A percentile compares a stretch with the other conserved stretches of the same genome.
Conservation (phyloP, 2,329 filamentous ascomycete genomes). For the Waltergamsia citrina region DNA sequence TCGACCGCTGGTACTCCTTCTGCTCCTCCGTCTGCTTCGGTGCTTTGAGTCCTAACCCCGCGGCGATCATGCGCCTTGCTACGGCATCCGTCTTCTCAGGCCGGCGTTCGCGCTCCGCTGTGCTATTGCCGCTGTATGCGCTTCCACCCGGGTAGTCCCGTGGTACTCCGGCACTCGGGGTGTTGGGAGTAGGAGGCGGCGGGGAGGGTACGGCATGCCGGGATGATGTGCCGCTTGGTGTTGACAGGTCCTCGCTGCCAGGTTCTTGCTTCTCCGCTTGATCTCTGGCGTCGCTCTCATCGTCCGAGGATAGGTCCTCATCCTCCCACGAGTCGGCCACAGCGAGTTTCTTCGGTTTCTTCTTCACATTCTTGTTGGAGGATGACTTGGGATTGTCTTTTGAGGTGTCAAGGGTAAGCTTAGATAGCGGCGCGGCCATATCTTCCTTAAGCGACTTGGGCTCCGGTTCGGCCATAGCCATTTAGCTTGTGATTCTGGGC, state of each 20-base stretch:
- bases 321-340: constrained; percentile 43
- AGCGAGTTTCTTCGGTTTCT: constrained; percentile 14
- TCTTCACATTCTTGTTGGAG: constrained; percentile 3
- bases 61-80: constrained; percentile 81
- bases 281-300: too few relatives aligned
- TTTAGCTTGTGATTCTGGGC: too few relatives aligned
- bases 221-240: constrained; percentile 8
- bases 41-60: constrained; percentile 71
- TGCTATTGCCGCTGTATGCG: constrained; percentile 5
- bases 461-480: too few relatives aligned
- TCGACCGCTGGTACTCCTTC: constrained; percentile 71
- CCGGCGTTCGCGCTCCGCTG: constrained; percentile 22
- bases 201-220: constrained; percentile 1
- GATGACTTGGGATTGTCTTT: constrained; percentile 7
- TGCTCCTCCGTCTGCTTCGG: constrained; percentile 83
- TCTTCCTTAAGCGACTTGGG: too few relatives aligned
- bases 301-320: constrained; percentile 43
- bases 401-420: constrained; percentile 17
- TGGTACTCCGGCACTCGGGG: constrained; percentile 35
- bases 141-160: too few relatives aligned
- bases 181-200: constrained; percentile 45
- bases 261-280: constrained; percentile 15
- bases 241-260: background rate
- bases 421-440: constrained; percentile 18
- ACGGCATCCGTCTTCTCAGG: constrained; percentile 94